phyloP scores from a whole-genome alignment of 2,329 filamentous ascomycete genomes.

The Stemphylium beticola region DNA sequence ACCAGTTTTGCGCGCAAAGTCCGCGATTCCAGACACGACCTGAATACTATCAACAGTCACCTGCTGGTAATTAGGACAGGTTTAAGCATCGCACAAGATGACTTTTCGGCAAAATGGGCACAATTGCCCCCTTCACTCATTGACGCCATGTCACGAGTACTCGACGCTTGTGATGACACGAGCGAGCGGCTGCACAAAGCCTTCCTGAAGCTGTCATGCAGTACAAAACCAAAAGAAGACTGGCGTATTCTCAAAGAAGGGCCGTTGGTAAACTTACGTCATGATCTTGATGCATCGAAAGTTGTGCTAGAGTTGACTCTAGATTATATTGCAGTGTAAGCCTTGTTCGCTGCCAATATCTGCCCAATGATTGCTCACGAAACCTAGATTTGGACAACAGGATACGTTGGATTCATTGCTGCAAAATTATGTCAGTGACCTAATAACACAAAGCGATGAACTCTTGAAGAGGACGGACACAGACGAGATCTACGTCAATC shows the following conservation, averaged over 20 bases:
- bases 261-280: constrained; percentile 23
- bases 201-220: constrained; percentile 37
- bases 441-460: constrained; percentile 28
- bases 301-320: constrained; percentile 38
- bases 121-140: constrained; percentile 31
- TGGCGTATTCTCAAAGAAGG: constrained; percentile 31
- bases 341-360: neutral
- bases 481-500: constrained; percentile 33
- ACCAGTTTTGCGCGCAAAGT: constrained; percentile 39
- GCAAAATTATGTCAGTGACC: constrained; percentile 20
- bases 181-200: constrained; percentile 38
- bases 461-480: constrained; percentile 33
- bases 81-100: constrained; percentile 41
- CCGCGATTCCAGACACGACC: constrained; percentile 41
- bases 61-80: constrained; percentile 42
- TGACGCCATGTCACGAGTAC: constrained; percentile 35
- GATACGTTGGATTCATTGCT: constrained; percentile 29
- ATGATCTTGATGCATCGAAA: constrained; percentile 35
- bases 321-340: constrained; percentile 40
- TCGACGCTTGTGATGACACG: constrained; percentile 37
- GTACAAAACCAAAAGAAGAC: constrained; percentile 24
- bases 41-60: constrained; percentile 40
- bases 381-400: constrained; percentile 24
- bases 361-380: neutral
- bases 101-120: constrained; percentile 30